Evolutionary conservation across 169 alveolate genomes (phyloP), one percentile per base, ranked within the genome.

Genomic region (Plasmodium chabaudi): DNA sequence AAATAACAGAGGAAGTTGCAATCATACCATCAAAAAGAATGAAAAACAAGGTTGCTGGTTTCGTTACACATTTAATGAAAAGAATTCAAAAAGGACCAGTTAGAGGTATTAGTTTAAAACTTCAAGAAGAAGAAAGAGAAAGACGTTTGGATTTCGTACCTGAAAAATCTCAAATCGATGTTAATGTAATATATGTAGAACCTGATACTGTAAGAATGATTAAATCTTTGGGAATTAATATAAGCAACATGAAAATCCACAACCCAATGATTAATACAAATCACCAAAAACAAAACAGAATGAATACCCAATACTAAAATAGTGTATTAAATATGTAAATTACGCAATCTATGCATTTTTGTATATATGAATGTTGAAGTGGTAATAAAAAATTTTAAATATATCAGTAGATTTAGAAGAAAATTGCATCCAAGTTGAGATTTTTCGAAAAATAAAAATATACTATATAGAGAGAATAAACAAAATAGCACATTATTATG

Each of bases 101-200:
- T 49, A 98, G 99, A 75, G 99, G 99, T 67, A 99, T 99, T 94
- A 98, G 99, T 15, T 96, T 99, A 87, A 99, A 98, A 95, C 95
- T 99, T 88, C 99, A 99, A 95, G 99, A 99, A 96, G 99, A 98
- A 92, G 99, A 99, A 94, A 96, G 99, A 94, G 99, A 98, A 94
- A 95, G 99, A 88, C 98, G 99, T 89, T 96, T 99, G 98, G 99
- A 99, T 93, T 96, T 92, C 92, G 98, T 97, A 39, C 99, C 99
- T 4, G 99, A 98, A 87, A 93, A 92, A 60, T 97, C 98, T 9
- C 98, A 97, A 95, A 94, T 97, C 9, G 98, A 97, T 79, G 97
- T 96, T 12, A 97, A 95, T n/a, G 93, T 93, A 70, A 95, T 97
- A 72, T 92, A 89, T 79, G 94, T 96, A 42, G 98, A 97, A 79